phyloP scores from a whole-genome alignment of 345 rosid species.

The Dipteronia sinensis region DNA sequence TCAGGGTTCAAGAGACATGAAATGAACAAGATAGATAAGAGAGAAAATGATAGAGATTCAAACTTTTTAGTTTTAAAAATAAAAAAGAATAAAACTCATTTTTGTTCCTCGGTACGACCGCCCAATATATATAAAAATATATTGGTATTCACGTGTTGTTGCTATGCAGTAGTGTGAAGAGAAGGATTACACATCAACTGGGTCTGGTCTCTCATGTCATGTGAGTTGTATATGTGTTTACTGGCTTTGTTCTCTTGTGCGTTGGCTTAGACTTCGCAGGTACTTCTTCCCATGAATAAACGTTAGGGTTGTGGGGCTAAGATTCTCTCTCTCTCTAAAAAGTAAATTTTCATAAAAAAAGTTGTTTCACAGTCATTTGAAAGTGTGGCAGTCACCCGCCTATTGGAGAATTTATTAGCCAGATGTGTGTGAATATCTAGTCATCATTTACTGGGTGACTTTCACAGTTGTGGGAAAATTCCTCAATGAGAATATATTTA shows the following conservation, averaged over 20 bases:
- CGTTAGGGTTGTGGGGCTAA: conserved; percentile 4
- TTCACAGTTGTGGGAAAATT: neutral
- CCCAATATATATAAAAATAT: conserved; percentile 24
- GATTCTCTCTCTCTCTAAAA: neutral
- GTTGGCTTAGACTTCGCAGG: conserved; percentile 2
- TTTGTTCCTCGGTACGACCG: conserved; percentile 37
- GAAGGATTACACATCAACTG: neutral
- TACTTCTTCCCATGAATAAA: neutral
- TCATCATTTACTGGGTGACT: neutral
- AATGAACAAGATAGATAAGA: conserved; percentile 26
- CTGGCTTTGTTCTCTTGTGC: conserved; percentile 4
- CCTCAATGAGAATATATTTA: neutral
- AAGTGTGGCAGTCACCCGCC: neutral
- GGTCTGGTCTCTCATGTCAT: neutral
- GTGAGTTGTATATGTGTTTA: neutral
- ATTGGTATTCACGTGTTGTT: conserved; percentile 43
- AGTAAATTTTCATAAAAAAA: neutral
- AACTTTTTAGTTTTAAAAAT: conserved; percentile 1
- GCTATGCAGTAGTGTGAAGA: neutral
- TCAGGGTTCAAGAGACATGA: neutral
- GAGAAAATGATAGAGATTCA: conserved; percentile 22
- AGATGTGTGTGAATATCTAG: neutral
- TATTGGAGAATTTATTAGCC: neutral
- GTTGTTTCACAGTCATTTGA: neutral
- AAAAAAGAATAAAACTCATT: neutral